Base-by-base conservation (phyloP, 176 grass and related monocot species). In the Oryza australiensis region DNA sequence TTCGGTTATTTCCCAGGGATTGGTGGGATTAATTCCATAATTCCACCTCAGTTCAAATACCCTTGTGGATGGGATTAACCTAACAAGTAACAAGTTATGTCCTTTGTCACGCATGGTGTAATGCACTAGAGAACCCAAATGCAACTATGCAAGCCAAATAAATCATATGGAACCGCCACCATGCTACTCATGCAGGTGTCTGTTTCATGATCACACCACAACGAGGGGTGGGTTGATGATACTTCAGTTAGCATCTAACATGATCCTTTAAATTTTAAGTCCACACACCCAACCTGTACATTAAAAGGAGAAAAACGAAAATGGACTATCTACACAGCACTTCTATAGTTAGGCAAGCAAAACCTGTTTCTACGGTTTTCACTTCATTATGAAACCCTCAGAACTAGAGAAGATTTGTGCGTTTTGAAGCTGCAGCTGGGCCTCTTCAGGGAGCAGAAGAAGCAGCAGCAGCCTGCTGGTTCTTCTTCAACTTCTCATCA, bases 401-500 rank as follows among this genome's bases (percentile, higher is more conserved):
- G 68, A 26, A 72, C 66, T 42, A 66, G 12, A 34, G 71, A 77
- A 35, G n/a, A 60, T 10, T 0, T 43, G 26, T 12, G 41, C n/a
- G 35, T 35, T 23, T 16, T 15, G 15, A 12, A 15, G 3, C 64
- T 80, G 30, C 65, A 29, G 46, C 14, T 30, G 33, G 24, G 76
- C 16, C 7, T 38, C 27, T 74, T 89, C 83, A 89, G 42, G 77
- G 30, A 76, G 79, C 35, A 37, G 35, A 89, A 34, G 77, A 24
- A 76, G 79, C 35, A 37, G 35, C 77, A 57, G 48, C 48, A 40
- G 78, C 51, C 51, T 55, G 76, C 67, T 82, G 77, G 33, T 75
- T 85, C 69, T 87, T 85, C 84, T 87, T 89, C 48, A 84, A 16
- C 41, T 94, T 91, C 76, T 86, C 79, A 7, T 70, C 86, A 66